phyloP scores from a whole-genome alignment of 495 filamentous ascomycete species.

The Penicillium robsamsonii region DNA sequence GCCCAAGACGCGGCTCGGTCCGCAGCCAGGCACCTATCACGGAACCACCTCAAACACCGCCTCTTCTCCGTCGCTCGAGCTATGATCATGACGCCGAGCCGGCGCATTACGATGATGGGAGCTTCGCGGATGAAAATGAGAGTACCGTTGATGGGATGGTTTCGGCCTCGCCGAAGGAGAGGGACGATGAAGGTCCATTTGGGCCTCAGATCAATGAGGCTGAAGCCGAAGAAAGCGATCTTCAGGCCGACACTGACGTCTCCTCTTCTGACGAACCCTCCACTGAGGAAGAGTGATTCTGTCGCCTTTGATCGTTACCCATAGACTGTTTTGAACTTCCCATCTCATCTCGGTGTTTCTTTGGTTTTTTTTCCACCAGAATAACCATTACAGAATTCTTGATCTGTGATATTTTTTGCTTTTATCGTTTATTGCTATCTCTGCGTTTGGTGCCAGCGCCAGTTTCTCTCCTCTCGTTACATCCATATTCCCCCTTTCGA shows the following conservation, averaged over 20 bases:
- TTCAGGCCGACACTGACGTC: background rate
- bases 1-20: slow-evolving; percentile 31
- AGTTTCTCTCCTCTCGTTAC: slow-evolving; percentile 11
- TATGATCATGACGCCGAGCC: slow-evolving; percentile 72
- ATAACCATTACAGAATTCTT: background rate
- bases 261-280: slow-evolving; percentile 8
- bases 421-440: slow-evolving; percentile 3
- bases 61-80: slow-evolving; percentile 62
- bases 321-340: slow-evolving; percentile 2
- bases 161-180: slow-evolving; percentile 37
- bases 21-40: slow-evolving; percentile 36
- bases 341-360: slow-evolving; percentile 1
- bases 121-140: slow-evolving; percentile 40
- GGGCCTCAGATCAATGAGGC: slow-evolving; percentile 34
- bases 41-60: slow-evolving; percentile 61
- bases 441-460: slow-evolving; percentile 8
- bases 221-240: slow-evolving; percentile 5
- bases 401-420: slow-evolving; percentile 1
- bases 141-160: slow-evolving; percentile 43
- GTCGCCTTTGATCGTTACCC: background rate
- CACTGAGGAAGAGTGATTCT: slow-evolving; percentile 10
- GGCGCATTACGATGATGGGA: slow-evolving; percentile 35
- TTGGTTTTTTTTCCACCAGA: slow-evolving; percentile 1
- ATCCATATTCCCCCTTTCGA: slow-evolving; percentile 20
- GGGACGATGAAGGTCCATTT: slow-evolving; percentile 34